These are phyloP conservation scores for Pouteria glomerata DNA, from an alignment of 148 eudicot genomes.

Conservation along the genomic window DNA sequence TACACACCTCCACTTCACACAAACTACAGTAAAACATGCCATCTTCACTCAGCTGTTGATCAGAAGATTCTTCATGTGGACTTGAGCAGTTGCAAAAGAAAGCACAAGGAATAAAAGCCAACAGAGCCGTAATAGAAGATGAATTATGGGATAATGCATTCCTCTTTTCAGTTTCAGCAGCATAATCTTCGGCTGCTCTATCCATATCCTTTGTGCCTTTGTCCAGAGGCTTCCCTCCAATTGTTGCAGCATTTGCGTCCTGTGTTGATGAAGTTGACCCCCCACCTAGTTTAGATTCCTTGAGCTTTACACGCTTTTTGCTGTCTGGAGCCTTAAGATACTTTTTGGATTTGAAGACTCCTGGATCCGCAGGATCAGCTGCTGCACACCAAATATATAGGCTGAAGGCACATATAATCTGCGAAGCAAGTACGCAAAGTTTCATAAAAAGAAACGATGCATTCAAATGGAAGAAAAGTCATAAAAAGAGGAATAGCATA, in stretches of 20 bases:
- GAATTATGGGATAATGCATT: conserved; percentile 27
- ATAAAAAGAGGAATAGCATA: background rate
- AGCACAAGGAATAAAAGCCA: conserved; percentile 63
- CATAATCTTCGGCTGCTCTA: conserved; percentile 31
- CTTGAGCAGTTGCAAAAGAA: conserved; percentile 53
- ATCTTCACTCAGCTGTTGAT: conserved; percentile 75
- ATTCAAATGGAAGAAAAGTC: background rate
- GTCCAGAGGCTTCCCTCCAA: conserved; percentile 37
- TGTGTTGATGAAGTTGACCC: conserved; percentile 54
- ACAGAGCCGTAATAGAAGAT: conserved; percentile 34
- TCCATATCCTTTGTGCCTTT: conserved; percentile 32
- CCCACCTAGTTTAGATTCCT: conserved; percentile 51
- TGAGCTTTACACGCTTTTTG: conserved; percentile 27
- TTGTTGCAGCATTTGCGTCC: conserved; percentile 35
- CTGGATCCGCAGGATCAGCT: conserved; percentile 89
- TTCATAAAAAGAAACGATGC: conserved; percentile 4
- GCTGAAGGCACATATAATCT: conserved; percentile 68
- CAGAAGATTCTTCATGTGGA: conserved; percentile 57
- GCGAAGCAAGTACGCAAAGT: conserved; percentile 13
- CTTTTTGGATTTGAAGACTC: conserved; percentile 90
- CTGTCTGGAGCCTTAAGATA: conserved; percentile 48
- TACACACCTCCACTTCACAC: conserved; percentile 92
- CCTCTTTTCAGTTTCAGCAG: conserved; percentile 35
- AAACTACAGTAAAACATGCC: conserved; percentile 99
- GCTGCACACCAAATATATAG: conserved; percentile 98